Evolutionary conservation across 2,329 filamentous ascomycete species (phyloP), one percentile per base, ranked within the genome.

Genomic region (Scopulariopsis brevicaulis): DNA sequence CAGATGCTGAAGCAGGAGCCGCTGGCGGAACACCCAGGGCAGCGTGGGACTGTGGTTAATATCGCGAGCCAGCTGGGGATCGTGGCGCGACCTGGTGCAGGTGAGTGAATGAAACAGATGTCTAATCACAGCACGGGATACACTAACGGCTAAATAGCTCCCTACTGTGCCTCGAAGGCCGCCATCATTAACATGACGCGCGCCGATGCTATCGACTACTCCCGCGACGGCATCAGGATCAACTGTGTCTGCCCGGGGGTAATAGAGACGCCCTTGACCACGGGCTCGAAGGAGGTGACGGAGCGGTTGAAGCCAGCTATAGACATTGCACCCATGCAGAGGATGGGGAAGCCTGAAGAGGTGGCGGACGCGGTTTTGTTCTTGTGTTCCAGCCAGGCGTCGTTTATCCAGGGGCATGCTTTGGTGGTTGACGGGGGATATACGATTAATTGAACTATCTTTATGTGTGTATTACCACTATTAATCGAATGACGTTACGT

Each of bases 181-280:
- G 81, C 80, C 0, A 74, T 84, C 1, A 77, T 84, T 55, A 78
- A 76, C 24, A 75, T 84, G 75, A 84, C 81, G 0, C 70, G 75
- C 6, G 71, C 77, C 0, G 80, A 82, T 61, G 79, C 78, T 1
- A 80, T 82, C 22, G 77, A 84, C 61, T 82, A 83, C 63, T 77
- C 79, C 24, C 46, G 46, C 25, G 69, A 73, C 43, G 65, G 65
- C 1, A 72, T 74, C 54, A 64, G 71, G 15, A 64, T 73, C 25
- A 74, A 73, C 54, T 71, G 69, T 54, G 69, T 73, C 10, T 72
- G 70, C 51, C 70, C 76, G 0, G 76, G 71, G 11, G 64, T 73
- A 20, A 73, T 79, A 50, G 72, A 73, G 46, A 78, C 76, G 3
- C 74, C 74, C 0, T 73, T 79, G 70, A 75, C 74, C 4, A 75